phyloP scores from a whole-genome alignment of 108 stramenopile genomes.

The Poteriospumella lacustris region DNA sequence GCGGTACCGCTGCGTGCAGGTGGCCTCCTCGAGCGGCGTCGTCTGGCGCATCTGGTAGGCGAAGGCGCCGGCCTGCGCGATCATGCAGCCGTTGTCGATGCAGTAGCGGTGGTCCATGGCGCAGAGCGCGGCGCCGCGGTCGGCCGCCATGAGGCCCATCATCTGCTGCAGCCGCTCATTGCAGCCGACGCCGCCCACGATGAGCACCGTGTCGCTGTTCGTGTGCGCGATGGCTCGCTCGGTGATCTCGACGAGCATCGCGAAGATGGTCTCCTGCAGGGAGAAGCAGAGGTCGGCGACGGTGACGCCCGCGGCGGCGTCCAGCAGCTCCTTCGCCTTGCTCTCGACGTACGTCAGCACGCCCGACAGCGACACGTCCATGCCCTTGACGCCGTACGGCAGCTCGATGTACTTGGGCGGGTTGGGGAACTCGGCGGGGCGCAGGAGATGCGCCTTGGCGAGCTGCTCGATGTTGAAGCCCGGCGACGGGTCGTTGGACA shows the following conservation, averaged over 20 bases:
- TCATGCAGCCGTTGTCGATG: slow-evolving; percentile 99
- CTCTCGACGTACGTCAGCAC: slow-evolving; percentile 60
- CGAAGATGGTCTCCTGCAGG: slow-evolving; percentile 94
- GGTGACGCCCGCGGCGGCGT: slow-evolving; percentile 52
- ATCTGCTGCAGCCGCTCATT: slow-evolving; percentile 92
- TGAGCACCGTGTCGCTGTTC: slow-evolving; percentile 60
- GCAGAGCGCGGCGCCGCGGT: slow-evolving; percentile 79
- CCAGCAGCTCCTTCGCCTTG: slow-evolving; percentile 50
- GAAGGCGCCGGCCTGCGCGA: slow-evolving; percentile 97
- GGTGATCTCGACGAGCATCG: slow-evolving; percentile 98
- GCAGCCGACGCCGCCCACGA: slow-evolving; percentile 98
- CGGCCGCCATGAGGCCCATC: slow-evolving; percentile 86
- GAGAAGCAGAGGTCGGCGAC: slow-evolving; percentile 87
- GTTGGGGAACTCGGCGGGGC: background rate
- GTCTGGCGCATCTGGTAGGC: slow-evolving; percentile 77
- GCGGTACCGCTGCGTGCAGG: slow-evolving; percentile 85
- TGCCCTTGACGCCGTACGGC: slow-evolving; percentile 98
- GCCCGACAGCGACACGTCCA: slow-evolving; percentile 90
- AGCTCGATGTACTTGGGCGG: slow-evolving; percentile 58
- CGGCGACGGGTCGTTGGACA: slow-evolving; percentile 92
- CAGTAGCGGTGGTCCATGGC: slow-evolving; percentile 98
- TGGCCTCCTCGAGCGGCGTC: slow-evolving; percentile 71
- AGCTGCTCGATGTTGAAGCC: slow-evolving; percentile 97
- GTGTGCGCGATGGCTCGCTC: slow-evolving; percentile 97
- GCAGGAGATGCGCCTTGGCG: slow-evolving; percentile 54